Evolutionary conservation across 306 rosid species (phyloP), one percentile per base, ranked within the genome.

Genomic region (Lotus japonicus): DNA sequence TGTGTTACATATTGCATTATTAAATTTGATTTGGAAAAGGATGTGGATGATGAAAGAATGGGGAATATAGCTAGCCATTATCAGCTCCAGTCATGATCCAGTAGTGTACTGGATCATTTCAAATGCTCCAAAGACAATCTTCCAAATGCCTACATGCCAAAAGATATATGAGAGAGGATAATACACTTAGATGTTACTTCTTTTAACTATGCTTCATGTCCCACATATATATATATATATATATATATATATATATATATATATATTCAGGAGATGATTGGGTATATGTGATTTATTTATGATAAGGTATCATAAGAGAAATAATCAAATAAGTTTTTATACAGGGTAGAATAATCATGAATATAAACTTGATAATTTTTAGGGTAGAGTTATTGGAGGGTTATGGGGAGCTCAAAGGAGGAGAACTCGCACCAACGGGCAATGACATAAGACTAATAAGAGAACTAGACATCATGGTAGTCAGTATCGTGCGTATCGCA

Each of bases 221-320:
- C 80, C n/a, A 26, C 3, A 21, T 21, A 21, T 21, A 1, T 28
- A 28, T 28, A 1, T 1, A 31, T 31, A 31, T 31, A 31, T 77
- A 82, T 88, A 76, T 78, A 26, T 21, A 21, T 21, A 21, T 21
- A 1, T 28, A 28, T 28, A 1, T 1, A 31, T 31, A 31, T 31
- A 31, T 77, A 82, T 88, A 76, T 78, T 80, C 84, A 77, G 77
- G 85, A 73, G 63, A 49, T 72, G 84, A 78, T 74, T 35, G 44
- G 77, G 58, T 70, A 70, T 81, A 46, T 63, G 68, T 76, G 48
- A 13, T 70, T 56, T 14, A 72, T 81, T 68, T 67, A 64, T 68
- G 23, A 1, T 21, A 21, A 21, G 23, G 1, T 21, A 1, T 21
- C 23, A 21, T 3, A n/a, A n/a, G n/a, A n/a, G n/a, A n/a, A n/a